phyloP scores from a whole-genome alignment of 2,329 filamentous ascomycete species.

The Alternaria viburni region DNA sequence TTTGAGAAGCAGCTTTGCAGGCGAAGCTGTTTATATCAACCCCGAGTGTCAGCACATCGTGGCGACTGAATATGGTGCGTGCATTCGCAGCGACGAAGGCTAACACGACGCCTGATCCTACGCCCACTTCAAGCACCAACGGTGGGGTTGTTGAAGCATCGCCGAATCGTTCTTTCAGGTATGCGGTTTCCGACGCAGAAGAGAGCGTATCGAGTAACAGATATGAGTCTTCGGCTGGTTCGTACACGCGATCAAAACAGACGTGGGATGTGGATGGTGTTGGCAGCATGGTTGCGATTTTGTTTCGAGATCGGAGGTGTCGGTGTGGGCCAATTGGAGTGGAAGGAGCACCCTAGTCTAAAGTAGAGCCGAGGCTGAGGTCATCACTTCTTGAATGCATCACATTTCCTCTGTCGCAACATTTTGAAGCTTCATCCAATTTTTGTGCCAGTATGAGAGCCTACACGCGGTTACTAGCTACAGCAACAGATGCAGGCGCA shows the following conservation, averaged over 20 bases:
- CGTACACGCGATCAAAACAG: constrained; percentile 85
- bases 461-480: constrained; percentile 39
- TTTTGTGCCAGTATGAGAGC: constrained; percentile 36
- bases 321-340: constrained; percentile 26
- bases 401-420: constrained; percentile 10
- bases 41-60: constrained; percentile 72
- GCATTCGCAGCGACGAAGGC: constrained; percentile 84
- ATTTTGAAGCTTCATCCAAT: neutral
- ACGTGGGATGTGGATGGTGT: constrained; percentile 95
- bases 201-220: constrained; percentile 92
- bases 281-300: constrained; percentile 71
- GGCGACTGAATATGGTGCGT: constrained; percentile 72
- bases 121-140: constrained; percentile 83
- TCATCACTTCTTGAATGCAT: constrained; percentile 27
- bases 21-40: constrained; percentile 87
- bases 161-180: constrained; percentile 70
- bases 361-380: constrained; percentile 30
- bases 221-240: constrained; percentile 95
- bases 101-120: constrained; percentile 92
- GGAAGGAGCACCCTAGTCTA: constrained; percentile 24
- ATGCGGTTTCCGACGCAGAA: constrained; percentile 69
- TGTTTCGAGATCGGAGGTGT: constrained; percentile 18
- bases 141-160: constrained; percentile 38
- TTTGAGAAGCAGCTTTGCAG: constrained; percentile 75
- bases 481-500: constrained; percentile 44